phyloP scores from a whole-genome alignment of 495 filamentous ascomycete species.

The Poronia punctata region DNA sequence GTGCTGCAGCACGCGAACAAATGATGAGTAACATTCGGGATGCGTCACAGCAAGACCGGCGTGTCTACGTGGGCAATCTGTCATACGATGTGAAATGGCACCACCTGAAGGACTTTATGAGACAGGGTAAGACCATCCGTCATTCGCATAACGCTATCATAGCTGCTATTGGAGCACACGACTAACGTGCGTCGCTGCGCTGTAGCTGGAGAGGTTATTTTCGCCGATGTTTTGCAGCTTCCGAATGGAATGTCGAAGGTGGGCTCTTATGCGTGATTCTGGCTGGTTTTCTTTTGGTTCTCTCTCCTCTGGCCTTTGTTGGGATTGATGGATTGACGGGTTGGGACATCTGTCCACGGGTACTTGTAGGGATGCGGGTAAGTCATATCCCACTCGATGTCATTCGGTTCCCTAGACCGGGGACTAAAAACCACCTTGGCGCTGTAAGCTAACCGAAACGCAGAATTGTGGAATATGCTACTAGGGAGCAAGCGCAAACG shows the following conservation, averaged over 20 bases:
- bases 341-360: slow-evolving; percentile 82
- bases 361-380: slow-evolving; percentile 99
- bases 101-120: slow-evolving; percentile 99
- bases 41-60: slow-evolving; percentile 94
- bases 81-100: slow-evolving; percentile 99
- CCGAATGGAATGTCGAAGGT: slow-evolving; percentile 99
- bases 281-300: slow-evolving; percentile 71
- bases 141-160: slow-evolving; percentile 2
- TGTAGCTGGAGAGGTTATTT: slow-evolving; percentile 96
- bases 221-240: slow-evolving; percentile 98
- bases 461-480: slow-evolving; percentile 99
- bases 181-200: slow-evolving; percentile 9
- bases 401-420: not conserved
- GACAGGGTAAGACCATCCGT: slow-evolving; percentile 84
- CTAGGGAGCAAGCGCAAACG: slow-evolving; percentile 96
- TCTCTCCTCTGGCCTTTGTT: slow-evolving; percentile 67
- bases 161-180: slow-evolving; percentile 4
- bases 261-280: slow-evolving; percentile 86
- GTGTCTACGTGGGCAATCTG: slow-evolving; percentile 98
- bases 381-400: slow-evolving; percentile 31
- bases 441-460: not conserved
- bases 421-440: not conserved
- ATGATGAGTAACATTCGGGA: slow-evolving; percentile 94
- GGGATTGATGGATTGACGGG: slow-evolving; percentile 99
- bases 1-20: slow-evolving; percentile 76